Base-by-base conservation (phyloP, 2,329 filamentous ascomycete species). In the Cordyceps tenuipes region DNA sequence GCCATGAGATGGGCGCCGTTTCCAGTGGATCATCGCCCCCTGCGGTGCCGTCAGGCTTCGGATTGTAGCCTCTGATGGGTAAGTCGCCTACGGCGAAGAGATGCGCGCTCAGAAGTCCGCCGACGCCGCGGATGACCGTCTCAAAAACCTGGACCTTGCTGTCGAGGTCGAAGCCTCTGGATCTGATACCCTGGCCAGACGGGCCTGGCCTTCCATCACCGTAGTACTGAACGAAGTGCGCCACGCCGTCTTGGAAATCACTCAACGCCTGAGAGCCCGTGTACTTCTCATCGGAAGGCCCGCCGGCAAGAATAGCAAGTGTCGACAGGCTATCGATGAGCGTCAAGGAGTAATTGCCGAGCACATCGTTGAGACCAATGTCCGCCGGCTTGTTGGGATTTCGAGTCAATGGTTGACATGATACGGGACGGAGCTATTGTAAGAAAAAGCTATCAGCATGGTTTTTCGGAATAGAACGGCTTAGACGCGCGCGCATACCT, bases 81-180 rank as follows among this genome's bases (percentile, higher is more conserved):
- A 99, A 75, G 61, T 96, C 91, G 39, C 92, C 94, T 23, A 91
- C 80, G 13, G 94, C 93, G 71, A 99, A 99, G 47, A 97, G 77
- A 75, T 99, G 94, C 2, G 93, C 91, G 68, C 92, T 97, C 64
- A 99, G 76, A 60, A 99, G 77, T 0, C 94, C 94, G 15, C 94
- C 94, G 50, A 96, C 83, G 17, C 93, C 94, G 61, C 94, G 83
- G 66, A 99, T 99, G 41, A 96, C 93, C 0, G 93, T 97, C 77
- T 99, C 94, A 69, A 99, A 99, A 44, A 99, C 91, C 75, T 99
- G 93, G 2, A 99, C 94, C 74, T 97, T 99, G 76, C 92, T 96
- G 73, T 99, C 93, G 46, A 96, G 78, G 72, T 99, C 91, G 68
- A 99, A 99, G 0, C 91, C 94, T 59, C 85, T 82, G 3, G 86